Evolutionary conservation across 352 stramenopile genomes (phyloP), one percentile per base, ranked within the genome.

Genomic region (Phytophthora macrochlamydospora): DNA sequence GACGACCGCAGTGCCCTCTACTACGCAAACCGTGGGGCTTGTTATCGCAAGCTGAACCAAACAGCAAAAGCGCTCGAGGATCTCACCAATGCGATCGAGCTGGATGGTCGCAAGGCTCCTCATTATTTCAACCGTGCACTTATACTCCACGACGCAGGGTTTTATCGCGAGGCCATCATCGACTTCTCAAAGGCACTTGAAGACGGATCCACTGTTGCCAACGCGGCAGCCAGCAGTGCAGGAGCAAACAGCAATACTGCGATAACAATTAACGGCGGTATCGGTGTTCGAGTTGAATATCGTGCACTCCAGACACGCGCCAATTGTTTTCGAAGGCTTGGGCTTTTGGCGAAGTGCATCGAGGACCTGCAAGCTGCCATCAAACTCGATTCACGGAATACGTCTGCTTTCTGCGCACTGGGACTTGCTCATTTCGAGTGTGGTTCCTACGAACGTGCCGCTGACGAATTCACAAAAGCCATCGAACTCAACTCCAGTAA

Each of bases 81-180:
- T 28, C 72, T 94, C 30, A 94, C 82, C 1, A 65, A 73, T 2
- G 86, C 86, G 28, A 82, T 91, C 40, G 86, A 92, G 51, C 77
- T 91, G 51, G 86, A 94, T 51, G 69, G 71, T 28, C 87, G 88
- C 37, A 91, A 92, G 50, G 86, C 73, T 1, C 74, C 73, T 2
- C 86, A 94, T 59, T 92, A 87, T 56, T 88, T 92, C 43, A 94
- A 85, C n/a, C 80, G 86, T 3, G 86, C 82, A 7, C 80, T 88
- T 28, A 82, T 94, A 42, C 60, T 94, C 7, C 81, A 88, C 24
- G 84, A 94, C 18, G 64, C 73, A 3, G 74, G 75, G 0, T 91
- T 90, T 55, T 92, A 79, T 46, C 73, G 74, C 42, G 83, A 93
- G 58, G 86, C 86, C 2, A 85, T 89, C 44, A 61, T 90, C 46